Evolutionary conservation across 176 grass and related monocot genomes (phyloP), one percentile per base, ranked within the genome.

Genomic region (Puya raimondii): DNA sequence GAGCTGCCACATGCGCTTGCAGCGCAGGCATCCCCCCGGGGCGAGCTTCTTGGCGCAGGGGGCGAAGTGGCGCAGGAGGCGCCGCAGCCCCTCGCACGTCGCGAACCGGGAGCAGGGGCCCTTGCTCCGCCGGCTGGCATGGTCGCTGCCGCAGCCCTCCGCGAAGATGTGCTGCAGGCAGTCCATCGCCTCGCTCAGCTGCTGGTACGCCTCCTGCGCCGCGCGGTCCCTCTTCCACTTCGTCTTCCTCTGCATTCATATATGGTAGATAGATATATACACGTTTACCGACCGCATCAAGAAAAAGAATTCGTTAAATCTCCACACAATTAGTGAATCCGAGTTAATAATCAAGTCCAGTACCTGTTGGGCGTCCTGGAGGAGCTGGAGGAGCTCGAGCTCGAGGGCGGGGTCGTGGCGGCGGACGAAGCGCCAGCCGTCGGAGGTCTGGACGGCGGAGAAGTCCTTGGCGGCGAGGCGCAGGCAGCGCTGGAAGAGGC

Each of bases 171-270:
- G 74, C 7, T 83, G 52, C 42, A 96, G 76, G 17, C 80, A 59
- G 27, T 74, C 71, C 84, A 88, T 96, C 66, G 87, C 84, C 65
- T 87, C 84, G 48, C 74, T 83, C 64, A 96, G 70, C 73, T 85
- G 79, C 23, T 57, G 70, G 79, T 96, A 96, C 47, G 79, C 82
- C 51, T 76, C 72, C 76, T 85, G 84, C 1, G 74, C 75, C 3
- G 53, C 73, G 26, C 84, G 71, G 42, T 83, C 79, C 18, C 78
- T 70, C 18, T 50, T 72, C 87, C 91, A 96, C 64, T 74, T 77
- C 68, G 72, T 69, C 42, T 78, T 88, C 23, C 87, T 90, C 91
- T 93, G 86, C 16, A 10, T 1, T 0, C 53, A 54, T 0, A 5
- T 54, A 56, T 13, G 3, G 6, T 3, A 54, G 52, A 4, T n/a